phyloP scores from a whole-genome alignment of 306 rosid genomes.

The Dalbergia cochinchinensis region DNA sequence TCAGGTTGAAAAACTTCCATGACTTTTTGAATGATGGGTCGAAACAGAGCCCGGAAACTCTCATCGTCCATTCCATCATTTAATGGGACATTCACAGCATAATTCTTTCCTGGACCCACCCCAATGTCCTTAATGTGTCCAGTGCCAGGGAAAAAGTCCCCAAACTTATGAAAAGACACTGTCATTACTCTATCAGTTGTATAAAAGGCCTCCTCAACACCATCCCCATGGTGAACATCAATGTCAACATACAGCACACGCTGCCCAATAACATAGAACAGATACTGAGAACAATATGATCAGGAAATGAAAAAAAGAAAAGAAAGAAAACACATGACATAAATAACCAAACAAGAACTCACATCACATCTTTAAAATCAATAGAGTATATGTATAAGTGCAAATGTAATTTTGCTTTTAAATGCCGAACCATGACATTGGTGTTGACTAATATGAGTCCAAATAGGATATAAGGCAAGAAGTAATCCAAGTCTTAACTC shows the following conservation, averaged over 20 bases:
- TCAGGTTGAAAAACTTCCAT: constrained; percentile 89
- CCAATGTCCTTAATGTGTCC: constrained; percentile 85
- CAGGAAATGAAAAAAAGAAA: neutral
- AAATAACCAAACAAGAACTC: neutral
- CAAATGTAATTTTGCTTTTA: neutral
- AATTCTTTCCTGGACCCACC: constrained; percentile 75
- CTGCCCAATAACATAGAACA: constrained; percentile 54
- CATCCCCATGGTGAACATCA: constrained; percentile 96
- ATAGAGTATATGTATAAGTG: neutral
- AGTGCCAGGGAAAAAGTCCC: constrained; percentile 93
- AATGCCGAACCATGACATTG: neutral
- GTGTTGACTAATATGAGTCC: neutral
- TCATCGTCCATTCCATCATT: constrained; percentile 91
- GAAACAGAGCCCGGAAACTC: constrained; percentile 76
- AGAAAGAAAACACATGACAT: neutral
- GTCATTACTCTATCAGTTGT: constrained; percentile 97
- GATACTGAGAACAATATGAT: constrained; percentile 30
- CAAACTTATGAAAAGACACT: constrained; percentile 87
- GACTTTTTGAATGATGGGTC: constrained; percentile 76
- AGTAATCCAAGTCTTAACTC: neutral
- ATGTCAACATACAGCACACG: constrained; percentile 88
- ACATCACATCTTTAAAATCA: neutral
- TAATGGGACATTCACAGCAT: constrained; percentile 84
- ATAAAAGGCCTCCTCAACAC: constrained; percentile 99
- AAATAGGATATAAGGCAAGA: neutral